These are phyloP conservation scores for Rhizophora mangle DNA, from an alignment of 345 rosid species.

Conservation along the genomic window DNA sequence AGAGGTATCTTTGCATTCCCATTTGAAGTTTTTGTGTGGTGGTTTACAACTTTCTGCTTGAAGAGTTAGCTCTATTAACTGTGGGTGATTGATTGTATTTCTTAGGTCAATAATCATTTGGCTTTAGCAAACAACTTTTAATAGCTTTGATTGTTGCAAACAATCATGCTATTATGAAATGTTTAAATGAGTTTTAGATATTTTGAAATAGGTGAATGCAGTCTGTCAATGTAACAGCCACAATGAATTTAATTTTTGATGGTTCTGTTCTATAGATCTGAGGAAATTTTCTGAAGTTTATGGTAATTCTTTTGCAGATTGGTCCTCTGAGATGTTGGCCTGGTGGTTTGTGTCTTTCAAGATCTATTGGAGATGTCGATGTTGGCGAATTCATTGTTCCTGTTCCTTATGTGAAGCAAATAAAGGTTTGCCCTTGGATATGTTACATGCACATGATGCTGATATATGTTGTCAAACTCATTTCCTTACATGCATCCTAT, in stretches of 20 bases:
- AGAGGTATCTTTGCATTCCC: conserved; percentile 54
- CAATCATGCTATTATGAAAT: too few relatives aligned
- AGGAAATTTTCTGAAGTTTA: conserved; percentile 22
- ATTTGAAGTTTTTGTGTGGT: neutral
- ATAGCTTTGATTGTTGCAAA: too few relatives aligned
- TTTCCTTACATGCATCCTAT: conserved; percentile 2
- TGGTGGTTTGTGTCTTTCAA: conserved; percentile 97
- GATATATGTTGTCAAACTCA: conserved; percentile 8
- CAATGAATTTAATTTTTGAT: too few relatives aligned
- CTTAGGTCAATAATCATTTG: too few relatives aligned
- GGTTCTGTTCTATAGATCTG: too few relatives aligned
- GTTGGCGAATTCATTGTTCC: conserved; percentile 97
- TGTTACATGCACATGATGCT: conserved; percentile 5
- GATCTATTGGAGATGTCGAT: conserved; percentile 97
- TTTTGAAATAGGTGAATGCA: too few relatives aligned
- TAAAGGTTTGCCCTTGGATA: conserved; percentile 58
- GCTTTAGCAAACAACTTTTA: too few relatives aligned
- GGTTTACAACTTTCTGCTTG: neutral
- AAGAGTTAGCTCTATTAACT: neutral
- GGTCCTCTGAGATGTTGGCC: conserved; percentile 99
- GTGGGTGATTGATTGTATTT: neutral
- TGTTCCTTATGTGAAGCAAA: conserved; percentile 97
- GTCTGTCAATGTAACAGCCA: too few relatives aligned
- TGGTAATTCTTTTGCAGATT: conserved; percentile 50
- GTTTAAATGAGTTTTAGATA: too few relatives aligned